Percentiles rank a stretch among this genome's conserved stretches.
Conservation (phyloP, 768 basidiomycete genomes). For the Termitomyces titanicus region DNA sequence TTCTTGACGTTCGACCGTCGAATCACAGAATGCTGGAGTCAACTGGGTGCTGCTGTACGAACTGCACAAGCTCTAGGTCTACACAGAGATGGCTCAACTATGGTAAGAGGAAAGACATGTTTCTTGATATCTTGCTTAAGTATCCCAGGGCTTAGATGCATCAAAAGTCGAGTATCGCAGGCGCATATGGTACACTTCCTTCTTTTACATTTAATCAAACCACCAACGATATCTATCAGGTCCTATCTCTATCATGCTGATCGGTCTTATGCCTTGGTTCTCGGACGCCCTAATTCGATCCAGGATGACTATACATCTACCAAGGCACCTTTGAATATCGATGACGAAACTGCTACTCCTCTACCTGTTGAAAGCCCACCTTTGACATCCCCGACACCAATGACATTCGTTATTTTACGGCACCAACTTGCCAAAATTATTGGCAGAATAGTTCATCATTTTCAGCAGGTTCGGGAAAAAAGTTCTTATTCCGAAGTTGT, state of each 20-base stretch:
- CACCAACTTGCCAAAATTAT: conserved; percentile 82
- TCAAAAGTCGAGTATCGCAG: conserved; percentile 84
- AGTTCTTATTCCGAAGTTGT: conserved; percentile 84
- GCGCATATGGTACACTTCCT: conserved; percentile 68
- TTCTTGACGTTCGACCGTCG: conserved; percentile 72
- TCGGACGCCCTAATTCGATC: conserved; percentile 87
- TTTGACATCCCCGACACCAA: conserved; percentile 69
- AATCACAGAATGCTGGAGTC: conserved; percentile 95
- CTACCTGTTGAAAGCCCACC: conserved; percentile 49
- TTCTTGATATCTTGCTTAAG: neutral
- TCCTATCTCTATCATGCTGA: conserved; percentile 93
- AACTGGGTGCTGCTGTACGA: conserved; percentile 87
- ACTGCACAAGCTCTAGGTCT: conserved; percentile 93
- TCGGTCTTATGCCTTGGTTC: conserved; percentile 85
- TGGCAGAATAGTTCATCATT: conserved; percentile 89
- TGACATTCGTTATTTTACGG: conserved; percentile 87
- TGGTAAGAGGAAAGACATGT: conserved; percentile 44
- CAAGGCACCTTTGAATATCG: conserved; percentile 67
- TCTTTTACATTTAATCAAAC: neutral
- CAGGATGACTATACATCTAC: conserved; percentile 89
- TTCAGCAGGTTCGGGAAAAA: conserved; percentile 77
- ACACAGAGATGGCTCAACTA: conserved; percentile 82
- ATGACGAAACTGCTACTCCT: conserved; percentile 49
- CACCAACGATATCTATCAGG: conserved; percentile 34
- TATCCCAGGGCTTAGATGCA: conserved; percentile 61